Conservation (phyloP, 2,329 filamentous ascomycete genomes). For the Boeremia exigua region DNA sequence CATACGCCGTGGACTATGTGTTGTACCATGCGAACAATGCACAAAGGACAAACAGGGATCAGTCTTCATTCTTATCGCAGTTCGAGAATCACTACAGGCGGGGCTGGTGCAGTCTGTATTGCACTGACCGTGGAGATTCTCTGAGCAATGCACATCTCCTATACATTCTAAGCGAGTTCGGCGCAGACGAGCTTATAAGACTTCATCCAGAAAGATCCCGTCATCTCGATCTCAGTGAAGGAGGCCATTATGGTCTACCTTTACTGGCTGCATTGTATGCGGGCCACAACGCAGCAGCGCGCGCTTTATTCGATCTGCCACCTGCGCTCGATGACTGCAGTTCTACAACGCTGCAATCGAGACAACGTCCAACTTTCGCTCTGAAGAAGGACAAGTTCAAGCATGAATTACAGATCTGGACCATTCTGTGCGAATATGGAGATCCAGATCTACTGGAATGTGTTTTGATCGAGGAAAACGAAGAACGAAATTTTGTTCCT, state of each 20-base stretch:
- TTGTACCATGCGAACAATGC: too few species aligned
- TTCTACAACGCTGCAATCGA: not conserved
- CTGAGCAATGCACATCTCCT: not conserved
- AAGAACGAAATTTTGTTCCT: not conserved
- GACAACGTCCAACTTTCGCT: too few species aligned
- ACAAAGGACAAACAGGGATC: too few species aligned
- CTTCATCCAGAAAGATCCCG: not conserved
- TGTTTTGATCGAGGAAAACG: not conserved
- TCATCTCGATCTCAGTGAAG: conserved; percentile 18
- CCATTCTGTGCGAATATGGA: not conserved
- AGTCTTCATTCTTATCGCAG: not conserved
- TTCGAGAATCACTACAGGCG: not conserved
- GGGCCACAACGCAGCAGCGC: not conserved
- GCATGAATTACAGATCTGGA: too few species aligned
- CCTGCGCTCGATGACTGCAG: not conserved
- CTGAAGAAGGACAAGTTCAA: not conserved
- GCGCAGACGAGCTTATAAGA: not conserved
- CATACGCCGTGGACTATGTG: too few species aligned
- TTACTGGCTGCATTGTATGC: not conserved
- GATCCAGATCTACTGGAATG: not conserved
- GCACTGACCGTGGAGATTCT: too few species aligned
- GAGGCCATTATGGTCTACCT: not conserved
- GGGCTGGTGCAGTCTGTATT: not conserved
- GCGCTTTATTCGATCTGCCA: not conserved
- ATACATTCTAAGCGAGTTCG: not conserved